Base-by-base conservation (phyloP, 805 yeast genomes). In the Isabelozyma heimii region DNA sequence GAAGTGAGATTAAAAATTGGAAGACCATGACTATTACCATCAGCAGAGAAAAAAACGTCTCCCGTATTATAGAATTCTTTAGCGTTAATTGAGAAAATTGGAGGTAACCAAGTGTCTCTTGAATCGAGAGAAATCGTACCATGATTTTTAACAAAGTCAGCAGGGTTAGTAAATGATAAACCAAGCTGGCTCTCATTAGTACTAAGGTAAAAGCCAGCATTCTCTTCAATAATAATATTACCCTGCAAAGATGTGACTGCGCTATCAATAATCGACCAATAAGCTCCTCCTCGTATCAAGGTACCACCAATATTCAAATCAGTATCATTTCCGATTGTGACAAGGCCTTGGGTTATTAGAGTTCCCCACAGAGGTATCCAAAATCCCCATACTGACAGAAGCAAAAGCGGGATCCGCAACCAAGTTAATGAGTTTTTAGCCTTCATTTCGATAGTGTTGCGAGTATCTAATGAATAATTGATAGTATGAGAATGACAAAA, bases 71-170 rank as follows among this genome's bases (percentile, higher is more conserved):
- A 12, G 13, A 37, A 14, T 33, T 37, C 30, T 24, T 48, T 39
- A 6, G 37, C 20, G 7, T 51, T 33, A 9, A 60, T 37, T 14
- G 43, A 20, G 33, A 47, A 58, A 13, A 42, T 17, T 15, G 62
- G 55, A 47, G 14, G 51, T 40, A n/a, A 51, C 13, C n/a, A n/a
- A 4, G 56, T 49, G 27, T 40, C 37, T 7, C 48, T 40, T 8
- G 69, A 50, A 42, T 66, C 57, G 47, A 64, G 65, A 10, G 63
- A 48, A 40, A 58, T 45, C n/a, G 45, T 48, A 14, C 72, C 72
- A 20, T 16, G 42, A 44, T 57, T 58, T 27, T 28, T 33, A 7
- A 49, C 44, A 4, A 62, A 47, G 42, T 57, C 51, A 35, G 50
- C 51, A 2, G 47, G 17, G 3, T 52, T 44, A 15, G 46, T 44